Percentiles rank a stretch among this genome's conserved stretches.
Evolutionary conservation across 345 rosid species (phyloP).

Genomic region (Eutrema yunnanense): DNA sequence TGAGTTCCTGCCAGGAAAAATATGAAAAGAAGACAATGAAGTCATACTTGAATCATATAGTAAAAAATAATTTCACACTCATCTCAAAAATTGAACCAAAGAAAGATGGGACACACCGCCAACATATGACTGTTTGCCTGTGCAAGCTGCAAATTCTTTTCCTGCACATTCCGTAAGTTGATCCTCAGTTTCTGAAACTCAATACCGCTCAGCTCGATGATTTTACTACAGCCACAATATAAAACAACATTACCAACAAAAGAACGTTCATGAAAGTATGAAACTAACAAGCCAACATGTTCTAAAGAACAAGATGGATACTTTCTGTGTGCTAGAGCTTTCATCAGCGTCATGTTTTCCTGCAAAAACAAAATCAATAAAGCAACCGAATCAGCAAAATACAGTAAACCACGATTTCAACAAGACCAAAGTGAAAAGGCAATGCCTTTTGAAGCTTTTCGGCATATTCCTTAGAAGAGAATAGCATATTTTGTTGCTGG

Average conservation of each 20-base stretch:
- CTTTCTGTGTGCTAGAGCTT: conserved; percentile 51
- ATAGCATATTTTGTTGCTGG: conserved; percentile 14
- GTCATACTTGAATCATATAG: background rate
- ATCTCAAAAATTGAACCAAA: conserved; percentile 15
- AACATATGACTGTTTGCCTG: conserved; percentile 55
- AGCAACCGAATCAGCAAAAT: conserved; percentile 5
- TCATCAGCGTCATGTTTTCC: conserved; percentile 54
- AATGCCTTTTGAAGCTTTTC: conserved; percentile 51
- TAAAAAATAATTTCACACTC: background rate
- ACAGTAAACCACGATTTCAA: background rate
- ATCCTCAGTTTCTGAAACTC: conserved; percentile 61
- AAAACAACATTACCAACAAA: background rate
- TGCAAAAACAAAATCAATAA: conserved; percentile 25
- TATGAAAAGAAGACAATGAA: conserved; percentile 12
- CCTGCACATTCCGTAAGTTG: conserved; percentile 51
- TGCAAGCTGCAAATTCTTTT: conserved; percentile 63
- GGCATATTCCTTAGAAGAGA: conserved; percentile 32
- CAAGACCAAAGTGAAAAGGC: background rate
- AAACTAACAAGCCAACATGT: conserved; percentile 11
- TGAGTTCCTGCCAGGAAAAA: conserved; percentile 57
- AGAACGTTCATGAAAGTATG: background rate
- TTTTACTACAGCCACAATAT: conserved; percentile 38
- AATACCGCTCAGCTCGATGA: conserved; percentile 42
- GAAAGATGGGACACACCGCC: conserved; percentile 38
- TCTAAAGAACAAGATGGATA: conserved; percentile 22